Evolutionary conservation across 441 rosid genomes (phyloP).

Genomic region (Jatropha multifida): DNA sequence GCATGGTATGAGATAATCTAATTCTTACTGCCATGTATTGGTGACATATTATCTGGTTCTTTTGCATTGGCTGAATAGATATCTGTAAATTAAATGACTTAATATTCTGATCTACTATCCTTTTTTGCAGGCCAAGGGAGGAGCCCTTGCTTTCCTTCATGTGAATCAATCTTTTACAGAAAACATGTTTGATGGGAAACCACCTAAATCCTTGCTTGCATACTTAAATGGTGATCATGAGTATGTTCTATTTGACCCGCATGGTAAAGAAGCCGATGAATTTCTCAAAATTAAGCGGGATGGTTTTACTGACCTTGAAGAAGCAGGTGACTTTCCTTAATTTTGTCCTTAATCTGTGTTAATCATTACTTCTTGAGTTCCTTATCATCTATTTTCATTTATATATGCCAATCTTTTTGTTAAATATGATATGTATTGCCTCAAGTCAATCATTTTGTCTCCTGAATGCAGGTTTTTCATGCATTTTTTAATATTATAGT

Average conservation of each 20-base stretch:
- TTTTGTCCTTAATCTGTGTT: neutral
- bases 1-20: neutral
- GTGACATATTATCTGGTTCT: neutral
- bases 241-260: conserved; percentile 77
- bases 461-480: neutral
- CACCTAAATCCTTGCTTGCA: conserved; percentile 51
- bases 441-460: neutral
- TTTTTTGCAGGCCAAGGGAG: conserved; percentile 77
- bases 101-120: conserved; percentile 11
- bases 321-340: conserved; percentile 47
- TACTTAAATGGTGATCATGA: conserved; percentile 82
- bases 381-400: too few relatives aligned
- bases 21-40: neutral
- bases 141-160: conserved; percentile 65
- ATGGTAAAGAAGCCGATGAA: conserved; percentile 52
- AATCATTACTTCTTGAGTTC: neutral
- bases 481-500: neutral
- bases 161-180: conserved; percentile 32
- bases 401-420: neutral
- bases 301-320: conserved; percentile 38
- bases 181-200: conserved; percentile 38
- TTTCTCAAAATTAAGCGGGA: conserved; percentile 32
- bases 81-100: neutral
- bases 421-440: neutral
- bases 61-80: neutral